These are phyloP conservation scores for Auxenochlorella pyrenoidosa DNA, from an alignment of 139 green algal genomes.

Conservation along the genomic window DNA sequence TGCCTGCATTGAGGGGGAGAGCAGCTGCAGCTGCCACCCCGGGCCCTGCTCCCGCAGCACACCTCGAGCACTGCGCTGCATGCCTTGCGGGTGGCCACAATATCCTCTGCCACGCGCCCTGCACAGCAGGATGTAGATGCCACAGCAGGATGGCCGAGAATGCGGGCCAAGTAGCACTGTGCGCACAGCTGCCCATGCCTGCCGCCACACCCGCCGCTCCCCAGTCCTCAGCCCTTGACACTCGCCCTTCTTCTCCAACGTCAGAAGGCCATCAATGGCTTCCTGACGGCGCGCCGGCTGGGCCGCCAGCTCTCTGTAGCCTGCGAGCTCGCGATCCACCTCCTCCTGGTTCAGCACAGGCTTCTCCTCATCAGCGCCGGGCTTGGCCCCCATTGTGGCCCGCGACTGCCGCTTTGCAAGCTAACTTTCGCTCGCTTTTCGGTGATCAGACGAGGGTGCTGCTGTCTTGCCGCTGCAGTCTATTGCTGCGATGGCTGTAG, in stretches of 20 bases:
- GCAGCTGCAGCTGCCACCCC: not conserved
- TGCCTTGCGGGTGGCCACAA: constrained; percentile 76
- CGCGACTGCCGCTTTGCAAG: too few species aligned
- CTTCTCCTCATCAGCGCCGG: not conserved
- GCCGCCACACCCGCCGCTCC: not conserved
- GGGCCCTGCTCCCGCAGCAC: constrained; percentile 38
- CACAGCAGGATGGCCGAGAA: not conserved
- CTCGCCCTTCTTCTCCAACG: constrained; percentile 81
- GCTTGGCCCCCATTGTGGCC: too few species aligned
- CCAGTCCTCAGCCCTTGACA: not conserved
- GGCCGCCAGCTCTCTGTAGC: not conserved
- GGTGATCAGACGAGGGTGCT: not conserved
- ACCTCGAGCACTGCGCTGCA: constrained; percentile 89
- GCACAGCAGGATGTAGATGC: not conserved
- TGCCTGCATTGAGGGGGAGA: not conserved
- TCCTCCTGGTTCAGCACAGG: constrained; percentile 12
- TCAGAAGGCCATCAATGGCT: constrained; percentile 82
- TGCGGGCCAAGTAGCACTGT: too few species aligned
- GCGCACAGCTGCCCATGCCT: not conserved
- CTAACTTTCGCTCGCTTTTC: not conserved
- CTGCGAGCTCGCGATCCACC: constrained; percentile 10
- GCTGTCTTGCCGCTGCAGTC: not conserved
- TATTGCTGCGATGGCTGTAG: not conserved
- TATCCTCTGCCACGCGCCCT: constrained; percentile 84
- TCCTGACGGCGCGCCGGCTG: constrained; percentile 35